A percentile compares a stretch with the other conserved stretches of the same genome.
Conservation (phyloP, 1,139 yeast species). For the Blastobotrys elegans region DNA sequence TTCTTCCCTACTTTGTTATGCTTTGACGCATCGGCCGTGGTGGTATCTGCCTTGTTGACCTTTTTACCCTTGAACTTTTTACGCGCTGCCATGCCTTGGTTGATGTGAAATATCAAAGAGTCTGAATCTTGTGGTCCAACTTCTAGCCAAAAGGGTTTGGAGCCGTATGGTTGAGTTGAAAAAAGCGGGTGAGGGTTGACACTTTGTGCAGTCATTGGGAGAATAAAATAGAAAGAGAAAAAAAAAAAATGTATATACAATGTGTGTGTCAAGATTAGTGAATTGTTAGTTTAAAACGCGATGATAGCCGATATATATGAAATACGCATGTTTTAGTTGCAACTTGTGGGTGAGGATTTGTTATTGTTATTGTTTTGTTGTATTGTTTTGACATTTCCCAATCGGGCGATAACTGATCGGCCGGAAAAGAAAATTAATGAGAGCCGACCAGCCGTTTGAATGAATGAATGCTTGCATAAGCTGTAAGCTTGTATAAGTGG, state of each 20-base stretch:
- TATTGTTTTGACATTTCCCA: background rate
- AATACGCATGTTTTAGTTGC: too few species aligned
- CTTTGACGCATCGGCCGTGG: background rate
- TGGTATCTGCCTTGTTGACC: too few species aligned
- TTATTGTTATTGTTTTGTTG: background rate
- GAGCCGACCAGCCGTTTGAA: too few species aligned
- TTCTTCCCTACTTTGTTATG: background rate
- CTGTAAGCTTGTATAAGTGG: too few species aligned
- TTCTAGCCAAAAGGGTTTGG: constrained; percentile 9
- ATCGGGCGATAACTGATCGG: background rate
- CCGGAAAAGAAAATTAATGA: too few species aligned
- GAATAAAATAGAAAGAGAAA: too few species aligned
- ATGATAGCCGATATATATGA: too few species aligned
- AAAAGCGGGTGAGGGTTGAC: background rate
- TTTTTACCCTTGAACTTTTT: background rate
- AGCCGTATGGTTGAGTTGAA: background rate
- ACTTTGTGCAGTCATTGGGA: background rate
- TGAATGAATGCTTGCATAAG: too few species aligned
- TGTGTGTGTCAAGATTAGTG: too few species aligned
- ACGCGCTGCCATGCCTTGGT: background rate
- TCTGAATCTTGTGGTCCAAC: constrained; percentile 3
- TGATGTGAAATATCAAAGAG: background rate
- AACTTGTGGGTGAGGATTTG: background rate
- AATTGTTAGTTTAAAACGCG: too few species aligned
- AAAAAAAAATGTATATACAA: background rate